Conservation (phyloP, 208 protist genomes). For the Crithidia brevicula region DNA sequence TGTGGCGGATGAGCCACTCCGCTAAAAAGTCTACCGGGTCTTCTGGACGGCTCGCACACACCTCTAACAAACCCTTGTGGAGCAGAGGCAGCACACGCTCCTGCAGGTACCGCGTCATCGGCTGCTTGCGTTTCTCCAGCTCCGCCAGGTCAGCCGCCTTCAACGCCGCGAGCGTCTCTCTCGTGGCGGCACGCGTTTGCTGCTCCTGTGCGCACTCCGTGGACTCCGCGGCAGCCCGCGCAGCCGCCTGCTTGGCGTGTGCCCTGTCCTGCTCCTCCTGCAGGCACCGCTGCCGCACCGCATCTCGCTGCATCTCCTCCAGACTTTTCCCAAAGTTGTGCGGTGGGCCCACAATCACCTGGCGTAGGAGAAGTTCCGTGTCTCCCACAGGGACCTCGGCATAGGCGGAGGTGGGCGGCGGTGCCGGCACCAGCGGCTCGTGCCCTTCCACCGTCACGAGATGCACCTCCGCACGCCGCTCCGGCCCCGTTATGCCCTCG, state of each 20-base stretch:
- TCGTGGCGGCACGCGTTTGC: conserved; percentile 18
- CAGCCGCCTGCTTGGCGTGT: conserved; percentile 41
- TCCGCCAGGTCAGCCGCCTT: conserved; percentile 73
- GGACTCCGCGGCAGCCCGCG: conserved; percentile 34
- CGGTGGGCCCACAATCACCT: conserved; percentile 74
- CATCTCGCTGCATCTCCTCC: conserved; percentile 73
- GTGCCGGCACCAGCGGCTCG: conserved; percentile 74
- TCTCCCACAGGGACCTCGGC: conserved; percentile 35
- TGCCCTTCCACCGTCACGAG: conserved; percentile 52
- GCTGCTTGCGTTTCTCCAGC: conserved; percentile 85
- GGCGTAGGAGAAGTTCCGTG: conserved; percentile 50
- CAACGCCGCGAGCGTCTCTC: conserved; percentile 33
- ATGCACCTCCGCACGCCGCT: conserved; percentile 38
- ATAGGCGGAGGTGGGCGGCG: conserved; percentile 65
- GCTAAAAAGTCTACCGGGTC: conserved; percentile 96
- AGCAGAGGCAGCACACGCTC: conserved; percentile 92
- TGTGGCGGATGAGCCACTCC: conserved; percentile 92
- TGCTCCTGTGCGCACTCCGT: conserved; percentile 41
- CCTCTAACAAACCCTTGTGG: conserved; percentile 94
- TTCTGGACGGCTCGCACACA: conserved; percentile 88
- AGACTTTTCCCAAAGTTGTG: conserved; percentile 93
- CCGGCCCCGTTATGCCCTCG: conserved; percentile 36
- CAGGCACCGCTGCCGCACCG: conserved; percentile 58
- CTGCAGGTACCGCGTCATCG: conserved; percentile 91
- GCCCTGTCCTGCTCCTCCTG: conserved; percentile 53